Conservation (phyloP, 768 basidiomycete genomes). For the Filobasidium floriforme region DNA sequence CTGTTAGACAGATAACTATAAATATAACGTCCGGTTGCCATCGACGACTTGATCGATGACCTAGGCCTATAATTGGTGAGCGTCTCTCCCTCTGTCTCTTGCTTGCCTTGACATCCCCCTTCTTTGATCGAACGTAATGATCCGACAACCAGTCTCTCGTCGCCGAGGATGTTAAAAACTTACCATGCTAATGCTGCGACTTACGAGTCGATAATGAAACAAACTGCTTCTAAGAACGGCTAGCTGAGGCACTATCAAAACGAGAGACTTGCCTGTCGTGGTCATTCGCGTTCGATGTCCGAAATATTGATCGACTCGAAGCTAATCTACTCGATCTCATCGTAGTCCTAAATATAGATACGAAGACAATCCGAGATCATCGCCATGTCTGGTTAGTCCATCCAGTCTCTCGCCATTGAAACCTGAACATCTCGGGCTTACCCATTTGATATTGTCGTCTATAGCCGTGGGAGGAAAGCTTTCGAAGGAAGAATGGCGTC, state of each 20-base stretch:
- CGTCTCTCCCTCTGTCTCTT: background rate
- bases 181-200: slow-evolving; percentile 25
- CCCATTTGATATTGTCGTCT: background rate
- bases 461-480: slow-evolving; percentile 61
- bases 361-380: background rate
- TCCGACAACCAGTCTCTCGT: background rate
- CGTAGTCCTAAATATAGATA: background rate
- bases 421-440: background rate
- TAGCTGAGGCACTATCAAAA: slow-evolving; percentile 20
- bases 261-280: background rate
- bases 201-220: slow-evolving; percentile 19
- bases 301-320: background rate
- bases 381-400: slow-evolving; percentile 11
- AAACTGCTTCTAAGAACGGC: slow-evolving; percentile 10
- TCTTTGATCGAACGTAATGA: background rate
- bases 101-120: background rate
- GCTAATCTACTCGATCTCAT: background rate
- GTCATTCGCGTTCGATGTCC: slow-evolving; percentile 6
- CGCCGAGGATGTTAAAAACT: slow-evolving; percentile 22
- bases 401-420: no score
- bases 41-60: no score
- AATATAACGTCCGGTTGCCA: no score
- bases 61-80: background rate
- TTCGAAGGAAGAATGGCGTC: slow-evolving; percentile 86
- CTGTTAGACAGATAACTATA: background rate